Conservation (phyloP, 2,329 filamentous ascomycete species). For the Penicillium olsonii region DNA sequence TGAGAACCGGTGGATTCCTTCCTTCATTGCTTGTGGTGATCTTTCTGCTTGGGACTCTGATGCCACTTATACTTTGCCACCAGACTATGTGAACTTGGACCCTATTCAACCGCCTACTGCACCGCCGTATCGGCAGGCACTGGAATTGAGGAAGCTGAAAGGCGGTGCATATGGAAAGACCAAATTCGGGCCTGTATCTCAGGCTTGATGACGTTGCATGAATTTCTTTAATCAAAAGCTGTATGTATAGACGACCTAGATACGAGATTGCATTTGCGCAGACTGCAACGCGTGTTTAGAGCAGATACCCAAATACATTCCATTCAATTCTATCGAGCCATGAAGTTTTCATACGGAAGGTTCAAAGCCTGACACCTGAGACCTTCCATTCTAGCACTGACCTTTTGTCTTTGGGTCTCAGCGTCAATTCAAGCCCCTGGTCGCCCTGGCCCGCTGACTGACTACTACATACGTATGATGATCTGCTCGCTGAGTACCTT, state of each 20-base stretch:
- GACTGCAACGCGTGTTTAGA: conserved; percentile 2
- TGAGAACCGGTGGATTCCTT: conserved; percentile 78
- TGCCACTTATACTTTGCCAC: conserved; percentile 86
- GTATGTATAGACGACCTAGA: conserved; percentile 17
- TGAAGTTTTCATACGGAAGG: too few relatives aligned
- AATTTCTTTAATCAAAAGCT: conserved; percentile 9
- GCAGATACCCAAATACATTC: conserved; percentile 19
- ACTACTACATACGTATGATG: too few relatives aligned
- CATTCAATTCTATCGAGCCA: conserved; percentile 6
- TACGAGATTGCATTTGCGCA: conserved; percentile 10
- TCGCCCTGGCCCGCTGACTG: too few relatives aligned
- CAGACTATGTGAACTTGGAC: conserved; percentile 82
- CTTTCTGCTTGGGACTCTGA: conserved; percentile 93
- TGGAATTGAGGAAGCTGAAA: conserved; percentile 76
- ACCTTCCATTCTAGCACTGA: too few relatives aligned
- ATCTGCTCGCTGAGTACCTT: too few relatives aligned
- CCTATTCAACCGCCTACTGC: conserved; percentile 94
- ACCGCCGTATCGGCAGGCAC: conserved; percentile 86
- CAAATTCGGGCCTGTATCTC: conserved; percentile 40
- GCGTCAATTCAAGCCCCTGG: too few relatives aligned
- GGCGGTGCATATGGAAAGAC: conserved; percentile 79
- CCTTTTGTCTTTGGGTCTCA: too few relatives aligned
- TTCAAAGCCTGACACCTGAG: too few relatives aligned
- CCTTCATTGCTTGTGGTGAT: conserved; percentile 96
- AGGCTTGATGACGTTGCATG: conserved; percentile 21